A percentile compares a stretch with the other conserved stretches of the same genome.
Conservation (phyloP, 371 early-diverging fungal genomes). For the Actinomucor elegans region DNA sequence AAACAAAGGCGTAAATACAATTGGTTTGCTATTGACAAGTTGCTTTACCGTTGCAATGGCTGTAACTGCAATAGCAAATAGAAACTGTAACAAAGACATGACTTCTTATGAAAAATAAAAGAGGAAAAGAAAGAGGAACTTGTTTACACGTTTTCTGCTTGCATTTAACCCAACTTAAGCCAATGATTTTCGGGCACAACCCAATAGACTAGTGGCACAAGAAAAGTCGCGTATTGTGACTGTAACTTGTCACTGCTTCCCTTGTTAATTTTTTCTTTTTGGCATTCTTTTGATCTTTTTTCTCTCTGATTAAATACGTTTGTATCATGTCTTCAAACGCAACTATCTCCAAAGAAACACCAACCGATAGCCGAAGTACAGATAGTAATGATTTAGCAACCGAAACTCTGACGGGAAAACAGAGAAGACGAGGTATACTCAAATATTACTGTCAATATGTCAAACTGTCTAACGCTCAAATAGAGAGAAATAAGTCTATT, state of each 20-base stretch:
- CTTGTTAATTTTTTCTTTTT: neutral
- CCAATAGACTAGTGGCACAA: too few species aligned
- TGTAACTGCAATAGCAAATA: neutral
- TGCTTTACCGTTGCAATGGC: constrained; percentile 6
- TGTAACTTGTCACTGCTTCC: constrained; percentile 1
- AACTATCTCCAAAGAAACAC: too few species aligned
- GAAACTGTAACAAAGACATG: constrained; percentile 3
- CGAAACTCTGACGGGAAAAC: constrained; percentile 10
- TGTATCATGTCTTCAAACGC: too few species aligned
- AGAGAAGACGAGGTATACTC: constrained; percentile 19
- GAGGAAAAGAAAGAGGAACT: neutral
- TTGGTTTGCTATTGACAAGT: neutral
- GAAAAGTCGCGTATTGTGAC: too few species aligned
- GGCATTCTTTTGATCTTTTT: too few species aligned
- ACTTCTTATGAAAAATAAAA: neutral
- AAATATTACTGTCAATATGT: neutral
- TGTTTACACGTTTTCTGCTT: neutral
- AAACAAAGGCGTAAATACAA: neutral
- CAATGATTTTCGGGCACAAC: neutral
- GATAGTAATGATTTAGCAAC: neutral
- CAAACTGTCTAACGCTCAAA: neutral
- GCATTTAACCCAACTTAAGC: constrained; percentile 1
- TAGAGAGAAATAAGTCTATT: constrained; percentile 18
- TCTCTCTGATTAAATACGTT: too few species aligned
- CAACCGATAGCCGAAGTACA: too few species aligned